phyloP scores from a whole-genome alignment of 192 early-diverging fungal species.

The Coemansia biformis region DNA sequence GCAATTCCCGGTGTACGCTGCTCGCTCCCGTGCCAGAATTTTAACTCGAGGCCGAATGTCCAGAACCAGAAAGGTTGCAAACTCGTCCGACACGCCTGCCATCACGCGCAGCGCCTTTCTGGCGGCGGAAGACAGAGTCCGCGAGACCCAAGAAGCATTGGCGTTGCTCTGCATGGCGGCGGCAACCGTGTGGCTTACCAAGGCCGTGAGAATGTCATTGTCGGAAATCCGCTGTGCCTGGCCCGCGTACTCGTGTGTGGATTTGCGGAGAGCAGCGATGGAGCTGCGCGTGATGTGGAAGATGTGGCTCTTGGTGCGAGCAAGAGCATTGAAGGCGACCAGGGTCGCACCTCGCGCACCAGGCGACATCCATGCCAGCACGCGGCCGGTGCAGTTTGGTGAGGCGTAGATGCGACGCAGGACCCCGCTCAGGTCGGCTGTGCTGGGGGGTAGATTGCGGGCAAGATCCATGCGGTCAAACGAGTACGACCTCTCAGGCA shows the following conservation, averaged over 20 bases:
- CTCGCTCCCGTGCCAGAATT: neutral
- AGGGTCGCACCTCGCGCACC: constrained; percentile 3
- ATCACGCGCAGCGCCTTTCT: neutral
- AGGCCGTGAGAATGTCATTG: constrained; percentile 15
- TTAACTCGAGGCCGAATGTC: constrained; percentile 10
- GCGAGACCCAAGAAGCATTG: neutral
- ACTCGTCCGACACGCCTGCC: neutral
- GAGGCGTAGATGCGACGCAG: constrained; percentile 13
- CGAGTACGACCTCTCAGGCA: neutral
- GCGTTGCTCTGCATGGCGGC: neutral
- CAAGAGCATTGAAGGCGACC: neutral
- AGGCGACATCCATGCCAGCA: constrained; percentile 13
- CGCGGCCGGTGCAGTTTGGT: constrained; percentile 1
- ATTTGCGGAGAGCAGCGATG: neutral
- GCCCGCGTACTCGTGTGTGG: neutral
- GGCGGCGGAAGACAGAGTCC: neutral
- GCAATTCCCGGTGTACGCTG: constrained; percentile 3
- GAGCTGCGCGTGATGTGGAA: constrained; percentile 10
- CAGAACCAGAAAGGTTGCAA: constrained; percentile 8
- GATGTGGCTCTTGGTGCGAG: constrained; percentile 1
- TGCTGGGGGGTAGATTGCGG: constrained; percentile 9
- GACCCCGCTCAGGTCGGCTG: constrained; percentile 1
- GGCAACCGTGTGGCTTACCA: constrained; percentile 4
- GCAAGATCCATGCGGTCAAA: constrained; percentile 31
- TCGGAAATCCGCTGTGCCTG: constrained; percentile 1